A percentile compares a stretch with the other conserved stretches of the same genome.
phyloP scores from a whole-genome alignment of 108 stramenopile genomes.

The Epipyxis sp. region DNA sequence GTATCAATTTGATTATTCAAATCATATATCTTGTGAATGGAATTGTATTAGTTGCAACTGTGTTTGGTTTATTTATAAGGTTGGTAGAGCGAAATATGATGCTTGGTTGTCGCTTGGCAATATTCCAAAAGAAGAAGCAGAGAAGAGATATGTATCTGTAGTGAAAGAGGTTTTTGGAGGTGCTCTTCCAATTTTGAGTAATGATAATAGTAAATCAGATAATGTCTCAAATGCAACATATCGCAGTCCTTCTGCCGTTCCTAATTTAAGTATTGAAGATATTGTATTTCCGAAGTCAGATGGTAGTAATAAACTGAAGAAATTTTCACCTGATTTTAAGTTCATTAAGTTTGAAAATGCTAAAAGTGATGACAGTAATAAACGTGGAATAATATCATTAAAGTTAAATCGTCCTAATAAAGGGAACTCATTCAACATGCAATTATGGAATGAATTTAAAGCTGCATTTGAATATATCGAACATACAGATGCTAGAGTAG shows the following conservation, averaged over 20 bases:
- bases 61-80: too few relatives aligned
- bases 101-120: background rate
- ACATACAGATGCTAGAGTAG: slow-evolving; percentile 38
- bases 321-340: background rate
- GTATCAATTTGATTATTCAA: too few relatives aligned
- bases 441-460: slow-evolving; percentile 47
- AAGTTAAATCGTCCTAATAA: slow-evolving; percentile 27
- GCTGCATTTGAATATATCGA: slow-evolving; percentile 36
- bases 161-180: background rate
- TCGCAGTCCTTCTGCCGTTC: background rate
- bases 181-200: background rate
- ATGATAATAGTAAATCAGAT: background rate
- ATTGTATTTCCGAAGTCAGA: too few relatives aligned
- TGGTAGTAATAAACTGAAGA: background rate
- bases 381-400: slow-evolving; percentile 3
- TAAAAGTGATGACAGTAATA: background rate
- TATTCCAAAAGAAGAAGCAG: background rate
- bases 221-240: background rate
- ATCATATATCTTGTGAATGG: too few relatives aligned
- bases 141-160: background rate
- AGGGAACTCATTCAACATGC: slow-evolving; percentile 52
- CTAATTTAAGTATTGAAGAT: too few relatives aligned
- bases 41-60: too few relatives aligned
- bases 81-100: background rate
- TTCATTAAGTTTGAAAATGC: too few relatives aligned